Evolutionary conservation across 2,329 filamentous ascomycete genomes (phyloP).

Genomic region (Fusarium metavorans): DNA sequence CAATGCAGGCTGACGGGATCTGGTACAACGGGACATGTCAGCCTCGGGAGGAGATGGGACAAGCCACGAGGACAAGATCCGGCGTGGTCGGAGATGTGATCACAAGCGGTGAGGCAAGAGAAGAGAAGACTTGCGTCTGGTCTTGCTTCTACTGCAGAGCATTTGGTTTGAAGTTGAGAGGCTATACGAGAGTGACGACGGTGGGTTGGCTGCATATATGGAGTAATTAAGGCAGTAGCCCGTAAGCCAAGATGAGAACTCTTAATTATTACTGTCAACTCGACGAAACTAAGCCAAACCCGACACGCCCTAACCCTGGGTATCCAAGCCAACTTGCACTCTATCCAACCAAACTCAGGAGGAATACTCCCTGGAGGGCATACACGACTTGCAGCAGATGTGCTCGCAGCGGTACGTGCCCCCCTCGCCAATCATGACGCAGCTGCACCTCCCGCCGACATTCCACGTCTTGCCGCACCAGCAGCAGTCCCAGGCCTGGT

Average conservation of each 20-base stretch:
- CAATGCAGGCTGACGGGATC: slow-evolving; percentile 41
- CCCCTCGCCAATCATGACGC: slow-evolving; percentile 65
- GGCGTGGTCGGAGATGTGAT: neutral
- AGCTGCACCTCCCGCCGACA: slow-evolving; percentile 61
- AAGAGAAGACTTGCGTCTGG: neutral
- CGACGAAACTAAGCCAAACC: neutral
- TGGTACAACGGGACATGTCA: slow-evolving; percentile 36
- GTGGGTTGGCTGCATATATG: neutral
- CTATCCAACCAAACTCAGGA: slow-evolving; percentile 15
- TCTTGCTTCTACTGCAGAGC: neutral
- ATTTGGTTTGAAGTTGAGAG: neutral
- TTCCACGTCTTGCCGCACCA: slow-evolving; percentile 69
- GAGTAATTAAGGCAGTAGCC: neutral
- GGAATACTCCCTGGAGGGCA: slow-evolving; percentile 53
- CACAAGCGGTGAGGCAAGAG: neutral
- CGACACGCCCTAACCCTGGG: neutral
- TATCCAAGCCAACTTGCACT: slow-evolving; percentile 4
- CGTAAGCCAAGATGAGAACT: neutral
- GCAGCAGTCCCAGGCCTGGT: slow-evolving; percentile 66
- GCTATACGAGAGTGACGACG: neutral
- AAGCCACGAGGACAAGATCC: slow-evolving; percentile 24
- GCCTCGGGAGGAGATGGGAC: slow-evolving; percentile 20
- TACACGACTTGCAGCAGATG: slow-evolving; percentile 65
- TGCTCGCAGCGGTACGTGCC: slow-evolving; percentile 64
- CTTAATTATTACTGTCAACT: neutral